Percentiles rank a stretch among this genome's conserved stretches.
Evolutionary conservation across 768 basidiomycete species (phyloP).

Genomic region (Hemileccinum impolitum): DNA sequence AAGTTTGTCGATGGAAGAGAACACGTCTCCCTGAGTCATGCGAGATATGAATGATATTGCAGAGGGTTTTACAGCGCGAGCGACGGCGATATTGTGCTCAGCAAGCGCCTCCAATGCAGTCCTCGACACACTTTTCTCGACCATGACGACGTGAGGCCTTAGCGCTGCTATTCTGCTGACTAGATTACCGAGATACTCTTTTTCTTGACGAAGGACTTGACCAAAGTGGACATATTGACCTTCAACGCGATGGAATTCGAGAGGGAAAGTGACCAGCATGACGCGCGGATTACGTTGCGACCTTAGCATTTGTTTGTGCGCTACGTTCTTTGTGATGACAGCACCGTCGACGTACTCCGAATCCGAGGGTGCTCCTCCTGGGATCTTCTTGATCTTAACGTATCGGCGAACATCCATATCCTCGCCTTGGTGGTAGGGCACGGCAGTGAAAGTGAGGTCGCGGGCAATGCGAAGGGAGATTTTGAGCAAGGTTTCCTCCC

Average conservation of each 20-base stretch:
- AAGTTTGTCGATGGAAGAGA: slow-evolving; percentile 93
- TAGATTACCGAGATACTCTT: slow-evolving; percentile 86
- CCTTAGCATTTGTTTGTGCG: slow-evolving; percentile 92
- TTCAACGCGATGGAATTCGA: slow-evolving; percentile 90
- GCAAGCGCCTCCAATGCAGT: slow-evolving; percentile 86
- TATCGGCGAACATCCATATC: slow-evolving; percentile 94
- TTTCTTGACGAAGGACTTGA: slow-evolving; percentile 87
- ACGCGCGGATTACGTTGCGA: slow-evolving; percentile 82
- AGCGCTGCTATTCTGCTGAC: slow-evolving; percentile 87
- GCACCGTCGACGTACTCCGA: slow-evolving; percentile 97
- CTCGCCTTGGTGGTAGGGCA: slow-evolving; percentile 75
- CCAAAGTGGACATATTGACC: slow-evolving; percentile 93
- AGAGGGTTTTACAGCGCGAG: slow-evolving; percentile 82
- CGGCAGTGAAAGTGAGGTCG: slow-evolving; percentile 73
- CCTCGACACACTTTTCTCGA: slow-evolving; percentile 87
- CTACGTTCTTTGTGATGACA: slow-evolving; percentile 97
- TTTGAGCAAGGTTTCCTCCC: slow-evolving; percentile 82
- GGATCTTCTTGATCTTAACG: slow-evolving; percentile 98
- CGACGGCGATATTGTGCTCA: slow-evolving; percentile 84
- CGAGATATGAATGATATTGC: slow-evolving; percentile 87
- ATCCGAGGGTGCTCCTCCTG: slow-evolving; percentile 86
- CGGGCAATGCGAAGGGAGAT: slow-evolving; percentile 84
- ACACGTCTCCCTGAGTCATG: slow-evolving; percentile 92
- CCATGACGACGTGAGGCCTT: slow-evolving; percentile 89
- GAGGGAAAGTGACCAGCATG: slow-evolving; percentile 93